phyloP scores from a whole-genome alignment of 768 basidiomycete genomes.

The Porphyrellus cyaneotinctus region DNA sequence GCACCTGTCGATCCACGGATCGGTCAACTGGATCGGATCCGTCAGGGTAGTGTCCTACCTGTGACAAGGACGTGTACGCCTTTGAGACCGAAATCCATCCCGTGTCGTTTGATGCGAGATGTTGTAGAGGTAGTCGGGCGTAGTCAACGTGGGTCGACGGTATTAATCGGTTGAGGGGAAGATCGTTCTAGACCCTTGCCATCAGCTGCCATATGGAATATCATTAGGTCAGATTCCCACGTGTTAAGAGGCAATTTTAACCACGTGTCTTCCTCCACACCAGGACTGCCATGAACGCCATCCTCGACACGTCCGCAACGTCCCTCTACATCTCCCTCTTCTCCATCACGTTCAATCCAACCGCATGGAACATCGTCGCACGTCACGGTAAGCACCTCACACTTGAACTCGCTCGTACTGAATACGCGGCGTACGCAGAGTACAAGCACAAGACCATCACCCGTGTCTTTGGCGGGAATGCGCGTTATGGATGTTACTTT shows the following conservation, averaged over 20 bases:
- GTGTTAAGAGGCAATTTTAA: background rate
- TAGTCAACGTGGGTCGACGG: background rate
- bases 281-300: slow-evolving; percentile 21
- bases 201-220: no score
- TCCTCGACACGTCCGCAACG: slow-evolving; percentile 57
- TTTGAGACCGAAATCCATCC: slow-evolving; percentile 55
- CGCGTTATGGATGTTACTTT: slow-evolving; percentile 79
- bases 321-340: slow-evolving; percentile 66
- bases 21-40: background rate
- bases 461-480: slow-evolving; percentile 70
- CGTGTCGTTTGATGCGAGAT: background rate
- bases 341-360: slow-evolving; percentile 84
- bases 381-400: slow-evolving; percentile 61
- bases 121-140: background rate
- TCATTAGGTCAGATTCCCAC: no score
- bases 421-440: slow-evolving; percentile 36
- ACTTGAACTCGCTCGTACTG: no score
- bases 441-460: slow-evolving; percentile 88
- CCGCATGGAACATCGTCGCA: slow-evolving; percentile 94
- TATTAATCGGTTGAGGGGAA: background rate
- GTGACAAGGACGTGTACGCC: slow-evolving; percentile 67
- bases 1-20: slow-evolving; percentile 44
- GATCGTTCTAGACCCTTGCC: slow-evolving; percentile 6
- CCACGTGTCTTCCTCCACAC: background rate
- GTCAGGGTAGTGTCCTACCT: slow-evolving; percentile 34